These are phyloP conservation scores for Angomonas ambiguus DNA, from an alignment of 208 protist genomes.

Conservation along the genomic window DNA sequence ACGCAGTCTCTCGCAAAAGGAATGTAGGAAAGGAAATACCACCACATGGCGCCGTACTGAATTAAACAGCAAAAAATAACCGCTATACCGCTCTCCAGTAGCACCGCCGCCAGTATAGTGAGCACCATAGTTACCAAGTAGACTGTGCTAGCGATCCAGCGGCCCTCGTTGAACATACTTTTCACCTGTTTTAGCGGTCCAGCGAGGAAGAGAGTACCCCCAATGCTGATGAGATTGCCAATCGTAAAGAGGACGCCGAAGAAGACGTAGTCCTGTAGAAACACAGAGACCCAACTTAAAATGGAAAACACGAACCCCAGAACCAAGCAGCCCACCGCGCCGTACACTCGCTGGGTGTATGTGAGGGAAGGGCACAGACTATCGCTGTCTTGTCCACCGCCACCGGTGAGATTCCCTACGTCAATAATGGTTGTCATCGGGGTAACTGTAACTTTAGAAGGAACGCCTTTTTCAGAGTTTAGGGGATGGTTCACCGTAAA, in stretches of 20 bases:
- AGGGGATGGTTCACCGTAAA: too few relatives aligned
- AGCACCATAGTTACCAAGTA: conserved; percentile 68
- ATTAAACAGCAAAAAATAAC: conserved; percentile 61
- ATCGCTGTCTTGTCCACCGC: conserved; percentile 28
- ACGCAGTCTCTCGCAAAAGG: conserved; percentile 65
- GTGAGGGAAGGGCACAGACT: conserved; percentile 72
- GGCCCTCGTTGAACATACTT: conserved; percentile 75
- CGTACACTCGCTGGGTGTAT: conserved; percentile 68
- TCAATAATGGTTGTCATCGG: not conserved
- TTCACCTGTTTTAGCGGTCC: conserved; percentile 69
- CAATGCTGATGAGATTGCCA: conserved; percentile 50
- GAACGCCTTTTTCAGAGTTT: too few relatives aligned
- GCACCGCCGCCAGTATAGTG: conserved; percentile 60
- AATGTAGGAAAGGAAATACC: conserved; percentile 89
- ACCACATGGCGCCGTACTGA: conserved; percentile 66
- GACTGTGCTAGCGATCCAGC: conserved; percentile 69
- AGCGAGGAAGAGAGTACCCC: conserved; percentile 70
- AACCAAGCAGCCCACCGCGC: conserved; percentile 41
- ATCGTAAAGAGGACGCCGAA: conserved; percentile 79
- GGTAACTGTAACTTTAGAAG: not conserved
- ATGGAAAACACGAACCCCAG: conserved; percentile 56
- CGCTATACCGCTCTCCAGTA: conserved; percentile 48
- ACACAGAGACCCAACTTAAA: conserved; percentile 59
- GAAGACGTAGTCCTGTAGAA: conserved; percentile 49
- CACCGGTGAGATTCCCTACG: not conserved